Conservation (phyloP, 2,329 filamentous ascomycete genomes). For the Fusarium transvaalense region DNA sequence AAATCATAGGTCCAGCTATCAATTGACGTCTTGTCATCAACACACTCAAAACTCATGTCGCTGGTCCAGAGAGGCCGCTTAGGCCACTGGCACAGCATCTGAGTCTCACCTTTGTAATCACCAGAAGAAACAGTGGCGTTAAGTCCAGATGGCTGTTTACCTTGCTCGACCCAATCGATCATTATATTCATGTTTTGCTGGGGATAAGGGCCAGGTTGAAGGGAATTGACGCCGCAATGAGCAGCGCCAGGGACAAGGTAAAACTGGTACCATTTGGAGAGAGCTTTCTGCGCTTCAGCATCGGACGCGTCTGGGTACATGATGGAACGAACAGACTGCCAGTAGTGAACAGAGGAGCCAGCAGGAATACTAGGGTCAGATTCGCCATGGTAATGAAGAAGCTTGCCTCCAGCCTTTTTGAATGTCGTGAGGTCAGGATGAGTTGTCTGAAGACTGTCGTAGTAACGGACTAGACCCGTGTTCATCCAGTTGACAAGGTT, state of each 20-base stretch:
- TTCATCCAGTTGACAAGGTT: constrained; percentile 3
- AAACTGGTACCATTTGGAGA: constrained; percentile 10
- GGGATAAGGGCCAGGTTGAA: constrained; percentile 10
- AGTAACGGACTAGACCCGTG: background rate
- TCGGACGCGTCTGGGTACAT: background rate
- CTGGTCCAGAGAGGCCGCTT: constrained; percentile 3
- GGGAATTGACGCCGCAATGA: constrained; percentile 4
- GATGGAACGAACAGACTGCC: constrained; percentile 8
- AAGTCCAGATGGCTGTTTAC: background rate
- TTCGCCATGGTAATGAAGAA: constrained; percentile 11
- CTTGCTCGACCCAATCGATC: constrained; percentile 15
- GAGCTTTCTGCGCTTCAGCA: background rate
- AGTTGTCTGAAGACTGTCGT: constrained; percentile 11
- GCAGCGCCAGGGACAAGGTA: constrained; percentile 11
- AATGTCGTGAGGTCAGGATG: constrained; percentile 4
- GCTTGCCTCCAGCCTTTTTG: constrained; percentile 4
- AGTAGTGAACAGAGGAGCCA: constrained; percentile 1
- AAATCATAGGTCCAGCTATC: constrained; percentile 4
- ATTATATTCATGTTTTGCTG: constrained; percentile 10
- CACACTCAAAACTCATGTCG: background rate
- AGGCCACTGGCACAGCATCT: constrained; percentile 15
- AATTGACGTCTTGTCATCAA: background rate
- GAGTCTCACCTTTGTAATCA: constrained; percentile 2
- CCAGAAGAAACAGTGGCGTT: constrained; percentile 8
- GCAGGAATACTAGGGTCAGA: background rate